These are phyloP conservation scores for Leptomonas pyrrhocoris DNA, from an alignment of 208 protist genomes.

Conservation along the genomic window DNA sequence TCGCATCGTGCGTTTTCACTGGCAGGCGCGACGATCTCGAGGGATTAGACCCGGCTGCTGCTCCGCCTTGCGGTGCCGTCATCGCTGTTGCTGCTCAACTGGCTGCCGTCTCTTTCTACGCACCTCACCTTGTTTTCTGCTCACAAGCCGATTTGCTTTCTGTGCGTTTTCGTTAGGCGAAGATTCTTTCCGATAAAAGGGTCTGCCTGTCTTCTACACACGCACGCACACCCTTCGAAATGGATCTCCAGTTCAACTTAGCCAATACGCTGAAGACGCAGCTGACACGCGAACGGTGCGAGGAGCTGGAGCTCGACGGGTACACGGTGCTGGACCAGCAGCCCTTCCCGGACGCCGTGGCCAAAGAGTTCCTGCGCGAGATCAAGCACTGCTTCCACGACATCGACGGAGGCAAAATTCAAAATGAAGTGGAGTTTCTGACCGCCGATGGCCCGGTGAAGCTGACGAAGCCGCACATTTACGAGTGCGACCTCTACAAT, in stretches of 20 bases:
- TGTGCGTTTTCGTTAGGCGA: no score
- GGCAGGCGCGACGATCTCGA: no score
- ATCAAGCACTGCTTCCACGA: slow-evolving; percentile 44
- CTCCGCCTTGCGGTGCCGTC: no score
- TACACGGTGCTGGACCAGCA: slow-evolving; percentile 38
- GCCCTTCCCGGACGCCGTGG: slow-evolving; percentile 25
- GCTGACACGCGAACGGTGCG: slow-evolving; percentile 37
- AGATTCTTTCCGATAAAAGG: neutral
- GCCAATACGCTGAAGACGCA: slow-evolving; percentile 20
- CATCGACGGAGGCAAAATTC: slow-evolving; percentile 32
- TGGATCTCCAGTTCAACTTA: slow-evolving; percentile 12
- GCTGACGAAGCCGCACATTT: slow-evolving; percentile 57
- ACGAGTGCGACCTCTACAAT: slow-evolving; percentile 59
- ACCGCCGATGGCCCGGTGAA: slow-evolving; percentile 46
- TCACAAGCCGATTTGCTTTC: no score
- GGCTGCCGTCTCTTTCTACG: no score
- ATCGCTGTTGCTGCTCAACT: no score
- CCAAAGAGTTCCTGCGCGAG: slow-evolving; percentile 32
- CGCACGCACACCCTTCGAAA: no score
- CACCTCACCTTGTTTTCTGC: no score
- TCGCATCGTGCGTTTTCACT: no score
- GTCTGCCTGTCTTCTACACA: neutral
- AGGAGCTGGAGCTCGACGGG: slow-evolving; percentile 46
- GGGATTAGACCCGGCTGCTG: no score
- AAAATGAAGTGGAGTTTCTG: slow-evolving; percentile 53